These are phyloP conservation scores for Plasmodium gaboni DNA, from an alignment of 169 alveolate genomes.

Conservation along the genomic window DNA sequence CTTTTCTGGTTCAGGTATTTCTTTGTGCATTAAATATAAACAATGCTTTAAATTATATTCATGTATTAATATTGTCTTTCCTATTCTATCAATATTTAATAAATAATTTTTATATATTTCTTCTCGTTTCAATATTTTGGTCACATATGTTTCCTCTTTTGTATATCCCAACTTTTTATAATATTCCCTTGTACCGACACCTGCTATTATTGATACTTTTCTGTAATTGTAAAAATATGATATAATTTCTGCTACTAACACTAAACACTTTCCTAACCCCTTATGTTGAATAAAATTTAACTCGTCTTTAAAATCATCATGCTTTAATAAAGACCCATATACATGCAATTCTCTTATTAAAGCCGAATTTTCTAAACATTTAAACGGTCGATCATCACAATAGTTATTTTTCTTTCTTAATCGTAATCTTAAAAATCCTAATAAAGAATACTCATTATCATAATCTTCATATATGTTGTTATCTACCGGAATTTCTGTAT, in stretches of 20 bases:
- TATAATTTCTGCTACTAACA: slow-evolving; percentile 84
- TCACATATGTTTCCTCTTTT: slow-evolving; percentile 95
- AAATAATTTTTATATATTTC: slow-evolving; percentile 67
- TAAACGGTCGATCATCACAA: slow-evolving; percentile 77
- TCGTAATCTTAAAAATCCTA: slow-evolving; percentile 93
- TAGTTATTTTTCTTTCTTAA: slow-evolving; percentile 78
- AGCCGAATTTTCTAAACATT: slow-evolving; percentile 88
- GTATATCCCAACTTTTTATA: slow-evolving; percentile 97
- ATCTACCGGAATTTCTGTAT: background rate
- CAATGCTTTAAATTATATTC: slow-evolving; percentile 54
- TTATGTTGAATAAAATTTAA: slow-evolving; percentile 76
- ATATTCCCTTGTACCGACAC: slow-evolving; percentile 99
- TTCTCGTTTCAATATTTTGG: slow-evolving; percentile 85
- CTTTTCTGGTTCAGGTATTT: slow-evolving; percentile 23
- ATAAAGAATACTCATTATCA: slow-evolving; percentile 81
- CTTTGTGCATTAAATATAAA: slow-evolving; percentile 64
- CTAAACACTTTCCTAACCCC: slow-evolving; percentile 82
- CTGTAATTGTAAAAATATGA: slow-evolving; percentile 82
- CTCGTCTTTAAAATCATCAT: slow-evolving; percentile 57
- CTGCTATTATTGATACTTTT: slow-evolving; percentile 98
- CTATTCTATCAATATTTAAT: slow-evolving; percentile 20
- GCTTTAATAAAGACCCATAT: slow-evolving; percentile 86
- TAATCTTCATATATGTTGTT: slow-evolving; percentile 13
- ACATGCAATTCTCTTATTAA: slow-evolving; percentile 94
- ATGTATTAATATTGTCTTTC: slow-evolving; percentile 31